These are phyloP conservation scores for Spathaspora arborariae DNA, from an alignment of 805 yeast genomes.

Conservation along the genomic window DNA sequence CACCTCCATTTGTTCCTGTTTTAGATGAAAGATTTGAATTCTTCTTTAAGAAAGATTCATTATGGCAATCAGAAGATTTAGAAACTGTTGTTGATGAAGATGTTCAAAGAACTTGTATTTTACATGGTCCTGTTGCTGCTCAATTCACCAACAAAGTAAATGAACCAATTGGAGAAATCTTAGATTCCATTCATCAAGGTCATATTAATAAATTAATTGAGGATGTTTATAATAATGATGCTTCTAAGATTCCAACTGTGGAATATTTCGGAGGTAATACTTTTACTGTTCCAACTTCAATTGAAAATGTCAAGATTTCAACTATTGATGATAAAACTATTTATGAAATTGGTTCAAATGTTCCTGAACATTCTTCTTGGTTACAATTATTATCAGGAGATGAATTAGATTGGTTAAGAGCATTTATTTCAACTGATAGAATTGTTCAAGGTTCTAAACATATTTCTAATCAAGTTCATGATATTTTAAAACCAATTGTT, in stretches of 20 bases:
- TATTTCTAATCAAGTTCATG: slow-evolving; percentile 72
- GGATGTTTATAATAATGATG: slow-evolving; percentile 70
- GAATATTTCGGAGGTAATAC: slow-evolving; percentile 80
- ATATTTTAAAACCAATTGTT: slow-evolving; percentile 71
- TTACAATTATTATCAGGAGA: slow-evolving; percentile 77
- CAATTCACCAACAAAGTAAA: slow-evolving; percentile 81
- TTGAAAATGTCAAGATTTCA: slow-evolving; percentile 13
- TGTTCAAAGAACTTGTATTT: slow-evolving; percentile 97
- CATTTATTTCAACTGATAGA: slow-evolving; percentile 74
- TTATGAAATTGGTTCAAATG: slow-evolving; percentile 32
- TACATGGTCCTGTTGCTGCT: slow-evolving; percentile 98
- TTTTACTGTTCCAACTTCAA: slow-evolving; percentile 25
- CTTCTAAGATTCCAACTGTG: slow-evolving; percentile 72
- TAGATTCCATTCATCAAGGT: slow-evolving; percentile 87
- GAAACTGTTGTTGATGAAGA: slow-evolving; percentile 95
- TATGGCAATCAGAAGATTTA: slow-evolving; percentile 98
- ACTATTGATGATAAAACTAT: slow-evolving; percentile 24
- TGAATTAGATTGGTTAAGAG: slow-evolving; percentile 82
- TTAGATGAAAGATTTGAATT: slow-evolving; percentile 91
- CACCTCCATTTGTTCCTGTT: slow-evolving; percentile 96
- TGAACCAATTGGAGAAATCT: slow-evolving; percentile 88
- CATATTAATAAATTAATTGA: slow-evolving; percentile 68
- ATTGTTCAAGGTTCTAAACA: slow-evolving; percentile 84
- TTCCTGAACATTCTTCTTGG: slow-evolving; percentile 53
- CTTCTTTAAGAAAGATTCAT: slow-evolving; percentile 96